phyloP scores from a whole-genome alignment of 345 rosid species.

The Ceriops tagal region DNA sequence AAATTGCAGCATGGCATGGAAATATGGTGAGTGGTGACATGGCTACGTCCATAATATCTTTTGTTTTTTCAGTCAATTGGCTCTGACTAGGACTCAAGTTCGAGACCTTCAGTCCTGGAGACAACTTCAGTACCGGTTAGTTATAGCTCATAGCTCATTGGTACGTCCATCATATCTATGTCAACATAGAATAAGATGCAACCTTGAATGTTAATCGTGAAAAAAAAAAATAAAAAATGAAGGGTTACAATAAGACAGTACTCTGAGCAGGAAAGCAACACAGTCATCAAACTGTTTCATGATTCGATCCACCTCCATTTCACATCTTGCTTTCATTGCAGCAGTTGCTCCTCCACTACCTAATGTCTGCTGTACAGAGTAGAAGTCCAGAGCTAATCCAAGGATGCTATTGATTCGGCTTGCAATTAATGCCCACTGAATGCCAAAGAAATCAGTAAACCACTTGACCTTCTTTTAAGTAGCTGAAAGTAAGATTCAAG shows the following conservation, averaged over 20 bases:
- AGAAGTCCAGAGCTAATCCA: conserved; percentile 85
- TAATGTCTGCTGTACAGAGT: conserved; percentile 78
- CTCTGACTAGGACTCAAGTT: too few relatives aligned
- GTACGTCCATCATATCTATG: too few relatives aligned
- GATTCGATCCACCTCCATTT: conserved; percentile 71
- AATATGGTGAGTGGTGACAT: too few relatives aligned
- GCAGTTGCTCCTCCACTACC: conserved; percentile 72
- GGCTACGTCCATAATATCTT: too few relatives aligned
- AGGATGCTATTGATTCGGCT: conserved; percentile 88
- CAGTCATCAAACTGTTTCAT: conserved; percentile 92
- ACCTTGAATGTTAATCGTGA: not conserved
- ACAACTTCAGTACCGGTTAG: too few relatives aligned
- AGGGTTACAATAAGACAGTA: conserved; percentile 25
- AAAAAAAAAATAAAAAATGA: not conserved
- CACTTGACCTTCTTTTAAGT: not conserved
- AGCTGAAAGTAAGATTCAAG: conserved; percentile 7
- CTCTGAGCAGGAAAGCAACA: conserved; percentile 90
- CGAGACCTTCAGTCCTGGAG: too few relatives aligned
- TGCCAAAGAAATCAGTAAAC: conserved; percentile 19
- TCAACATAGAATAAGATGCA: too few relatives aligned
- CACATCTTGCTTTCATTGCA: conserved; percentile 77
- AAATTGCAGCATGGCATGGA: too few relatives aligned
- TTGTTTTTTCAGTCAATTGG: too few relatives aligned
- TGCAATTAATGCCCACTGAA: conserved; percentile 90
- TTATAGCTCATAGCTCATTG: too few relatives aligned